Base-by-base conservation (phyloP, 1,139 yeast genomes). In the Yamadazyma triangularis region DNA sequence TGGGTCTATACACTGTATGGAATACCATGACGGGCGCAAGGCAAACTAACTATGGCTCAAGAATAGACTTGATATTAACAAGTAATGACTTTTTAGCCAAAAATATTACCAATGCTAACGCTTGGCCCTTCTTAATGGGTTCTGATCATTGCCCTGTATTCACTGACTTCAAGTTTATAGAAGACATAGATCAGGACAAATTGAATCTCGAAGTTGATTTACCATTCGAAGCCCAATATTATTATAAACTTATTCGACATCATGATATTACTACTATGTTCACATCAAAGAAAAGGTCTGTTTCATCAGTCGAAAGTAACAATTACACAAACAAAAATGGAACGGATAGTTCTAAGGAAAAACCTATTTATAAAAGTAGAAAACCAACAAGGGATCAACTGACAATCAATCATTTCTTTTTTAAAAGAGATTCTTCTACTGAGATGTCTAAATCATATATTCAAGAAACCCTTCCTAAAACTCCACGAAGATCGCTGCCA, bases 111-210 rank as follows among this genome's bases (percentile, higher is more conserved):
- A 48, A 56, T 13, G 81, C 91, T 0, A 77, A 80, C 45, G 83
- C 84, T 13, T 70, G 84, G 71, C 81, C 89, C 0, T 67, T 64
- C 23, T 48, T 89, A 0, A 61, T 73, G 52, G 98, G 97, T 0
- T 87, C 96, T 0, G 98, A 91, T 53, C 98, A 91, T 56, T 91
- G 97, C 54, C 98, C 98, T 0, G 77, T 87, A 0, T 87, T 57
- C 48, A 72, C 89, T 1, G 96, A 88, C 51, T 53, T 86, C 23
- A 34, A 27, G 19, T 32, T 27, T 4, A 48, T 39, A 28, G 9
- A 6, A 7, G 9, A 18, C 9, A 9, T 18, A 6, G 20, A 18
- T 18, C 9, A 7, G 9, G 9, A 18, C 9, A 18, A 18, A 9
- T 9, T 18, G 8, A 18, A 18, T 18, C 9, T 9, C 9, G 9